Evolutionary conservation across 306 rosid genomes (phyloP).

Genomic region (Calophaca sinica): DNA sequence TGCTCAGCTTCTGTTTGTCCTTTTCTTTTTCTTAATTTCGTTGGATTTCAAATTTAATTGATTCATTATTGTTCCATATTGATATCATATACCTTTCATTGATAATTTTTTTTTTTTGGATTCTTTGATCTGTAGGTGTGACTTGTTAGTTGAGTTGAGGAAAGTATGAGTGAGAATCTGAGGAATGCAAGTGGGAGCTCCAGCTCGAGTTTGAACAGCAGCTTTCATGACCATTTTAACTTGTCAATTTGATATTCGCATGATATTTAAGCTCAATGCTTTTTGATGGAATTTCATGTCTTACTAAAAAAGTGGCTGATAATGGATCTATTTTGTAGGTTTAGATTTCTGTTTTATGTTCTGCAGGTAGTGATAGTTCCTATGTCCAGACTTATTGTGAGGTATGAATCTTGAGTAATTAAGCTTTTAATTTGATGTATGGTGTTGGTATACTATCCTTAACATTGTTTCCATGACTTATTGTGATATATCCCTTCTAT

Average conservation of each 20-base stretch:
- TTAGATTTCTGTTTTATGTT: too few species aligned
- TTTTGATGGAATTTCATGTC: too few species aligned
- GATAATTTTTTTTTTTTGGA: neutral
- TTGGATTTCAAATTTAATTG: neutral
- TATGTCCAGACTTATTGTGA: too few species aligned
- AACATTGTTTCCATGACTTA: neutral
- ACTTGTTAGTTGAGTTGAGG: constrained; percentile 29
- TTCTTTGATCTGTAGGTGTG: constrained; percentile 22
- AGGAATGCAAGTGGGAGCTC: constrained; percentile 84
- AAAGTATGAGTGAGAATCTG: constrained; percentile 65
- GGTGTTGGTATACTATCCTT: too few species aligned
- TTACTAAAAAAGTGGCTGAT: too few species aligned
- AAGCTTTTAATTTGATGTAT: too few species aligned
- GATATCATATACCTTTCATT: neutral
- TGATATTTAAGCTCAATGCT: too few species aligned
- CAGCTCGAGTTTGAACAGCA: constrained; percentile 85
- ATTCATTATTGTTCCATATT: neutral
- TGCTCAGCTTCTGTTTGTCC: neutral
- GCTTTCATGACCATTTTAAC: constrained; percentile 54
- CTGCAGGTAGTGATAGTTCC: too few species aligned
- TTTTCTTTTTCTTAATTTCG: neutral
- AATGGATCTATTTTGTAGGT: too few species aligned
- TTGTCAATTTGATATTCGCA: too few species aligned
- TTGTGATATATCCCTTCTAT: neutral
- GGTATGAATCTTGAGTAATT: too few species aligned